Percentiles rank a stretch among this genome's conserved stretches.
Evolutionary conservation across 768 basidiomycete species (phyloP).

Genomic region (Collybiopsis confluens): DNA sequence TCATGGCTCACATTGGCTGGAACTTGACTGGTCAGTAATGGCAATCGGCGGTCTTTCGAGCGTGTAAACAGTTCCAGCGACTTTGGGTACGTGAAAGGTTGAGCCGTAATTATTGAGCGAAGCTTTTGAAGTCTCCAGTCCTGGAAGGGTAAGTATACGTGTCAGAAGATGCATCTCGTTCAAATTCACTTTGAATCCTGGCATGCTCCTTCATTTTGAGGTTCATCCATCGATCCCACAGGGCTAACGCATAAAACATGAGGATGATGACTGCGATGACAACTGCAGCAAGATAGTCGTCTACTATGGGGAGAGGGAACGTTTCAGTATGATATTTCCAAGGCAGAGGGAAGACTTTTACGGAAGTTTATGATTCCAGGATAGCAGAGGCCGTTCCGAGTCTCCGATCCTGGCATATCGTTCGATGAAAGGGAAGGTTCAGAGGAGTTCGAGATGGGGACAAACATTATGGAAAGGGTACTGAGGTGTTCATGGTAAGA

Average conservation of each 20-base stretch:
- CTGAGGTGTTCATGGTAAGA: too few relatives aligned
- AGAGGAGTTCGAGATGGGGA: too few relatives aligned
- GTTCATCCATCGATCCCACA: slow-evolving; percentile 34
- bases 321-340: too few relatives aligned
- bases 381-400: too few relatives aligned
- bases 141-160: not conserved
- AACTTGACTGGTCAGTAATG: too few relatives aligned
- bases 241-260: slow-evolving; percentile 29
- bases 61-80: not conserved
- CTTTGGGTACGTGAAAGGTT: not conserved
- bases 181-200: not conserved
- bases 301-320: too few relatives aligned
- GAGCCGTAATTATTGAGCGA: not conserved
- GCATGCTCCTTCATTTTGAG: slow-evolving; percentile 23
- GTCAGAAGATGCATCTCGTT: not conserved
- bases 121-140: not conserved
- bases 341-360: too few relatives aligned
- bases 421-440: too few relatives aligned
- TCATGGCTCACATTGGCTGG: too few relatives aligned
- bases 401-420: too few relatives aligned
- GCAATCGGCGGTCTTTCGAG: not conserved
- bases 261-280: slow-evolving; percentile 25
- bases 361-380: too few relatives aligned
- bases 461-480: too few relatives aligned
- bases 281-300: slow-evolving; percentile 12